Evolutionary conservation across 768 basidiomycete species (phyloP).

Genomic region (Rhizopogon roseolus): DNA sequence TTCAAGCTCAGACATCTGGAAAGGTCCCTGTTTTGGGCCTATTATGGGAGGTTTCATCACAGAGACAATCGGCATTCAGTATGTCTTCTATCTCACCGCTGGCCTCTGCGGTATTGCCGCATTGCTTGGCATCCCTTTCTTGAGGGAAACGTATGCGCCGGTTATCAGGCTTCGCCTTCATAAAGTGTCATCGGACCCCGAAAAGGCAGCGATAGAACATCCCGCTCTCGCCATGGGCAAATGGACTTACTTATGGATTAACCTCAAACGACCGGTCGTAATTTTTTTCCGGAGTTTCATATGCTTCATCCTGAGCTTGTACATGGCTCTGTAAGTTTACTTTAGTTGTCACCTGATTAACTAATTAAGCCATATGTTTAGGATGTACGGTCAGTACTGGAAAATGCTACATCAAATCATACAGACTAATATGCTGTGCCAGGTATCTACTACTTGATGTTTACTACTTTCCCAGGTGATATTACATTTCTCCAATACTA

Average conservation of each 20-base stretch:
- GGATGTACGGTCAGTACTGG: slow-evolving; percentile 49
- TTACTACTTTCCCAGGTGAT: slow-evolving; percentile 55
- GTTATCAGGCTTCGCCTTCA: slow-evolving; percentile 52
- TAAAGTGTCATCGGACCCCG: slow-evolving; percentile 35
- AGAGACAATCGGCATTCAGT: slow-evolving; percentile 54
- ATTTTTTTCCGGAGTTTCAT: slow-evolving; percentile 59
- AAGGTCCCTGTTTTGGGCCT: slow-evolving; percentile 53
- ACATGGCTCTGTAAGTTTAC: slow-evolving; percentile 66
- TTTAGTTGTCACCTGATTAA: neutral
- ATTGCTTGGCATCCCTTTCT: slow-evolving; percentile 50
- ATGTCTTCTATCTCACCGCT: slow-evolving; percentile 51
- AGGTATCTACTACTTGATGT: slow-evolving; percentile 70
- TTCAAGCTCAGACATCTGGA: slow-evolving; percentile 4
- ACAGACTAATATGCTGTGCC: neutral
- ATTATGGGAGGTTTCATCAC: slow-evolving; percentile 64
- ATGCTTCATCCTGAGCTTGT: slow-evolving; percentile 67
- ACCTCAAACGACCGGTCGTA: slow-evolving; percentile 54
- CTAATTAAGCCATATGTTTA: slow-evolving; percentile 9
- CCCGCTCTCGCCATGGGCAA: slow-evolving; percentile 27
- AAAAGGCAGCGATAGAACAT: slow-evolving; percentile 33
- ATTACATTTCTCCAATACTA: neutral
- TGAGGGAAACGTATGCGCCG: slow-evolving; percentile 74
- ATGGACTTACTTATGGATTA: slow-evolving; percentile 48
- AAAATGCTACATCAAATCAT: no score
- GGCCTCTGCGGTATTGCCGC: slow-evolving; percentile 40